A percentile compares a stretch with the other conserved stretches of the same genome.
phyloP scores from a whole-genome alignment of 75 land plant genomes.

The Azolla pinnata region DNA sequence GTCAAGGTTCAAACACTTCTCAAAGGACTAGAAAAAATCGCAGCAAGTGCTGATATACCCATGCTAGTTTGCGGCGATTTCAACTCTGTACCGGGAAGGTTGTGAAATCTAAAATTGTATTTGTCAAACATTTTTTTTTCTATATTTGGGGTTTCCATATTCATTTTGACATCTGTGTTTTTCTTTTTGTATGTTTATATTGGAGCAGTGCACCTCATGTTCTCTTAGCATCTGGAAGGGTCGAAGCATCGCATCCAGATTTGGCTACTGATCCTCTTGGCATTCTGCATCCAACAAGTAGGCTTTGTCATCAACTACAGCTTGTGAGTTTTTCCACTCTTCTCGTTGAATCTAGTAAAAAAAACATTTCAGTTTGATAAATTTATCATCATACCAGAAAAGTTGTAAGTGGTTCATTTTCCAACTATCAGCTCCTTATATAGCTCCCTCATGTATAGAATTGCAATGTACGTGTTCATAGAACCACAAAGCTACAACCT shows the following conservation, averaged over 20 bases:
- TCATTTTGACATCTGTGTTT: not conserved
- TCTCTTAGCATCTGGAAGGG: constrained; percentile 82
- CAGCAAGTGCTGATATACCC: constrained; percentile 94
- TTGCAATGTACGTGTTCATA: too few relatives aligned
- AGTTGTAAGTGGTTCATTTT: not conserved
- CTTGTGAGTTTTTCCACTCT: constrained; percentile 50
- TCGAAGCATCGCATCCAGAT: constrained; percentile 73
- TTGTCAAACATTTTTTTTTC: not conserved
- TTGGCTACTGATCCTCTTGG: constrained; percentile 74
- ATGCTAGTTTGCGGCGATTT: constrained; percentile 99
- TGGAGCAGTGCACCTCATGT: constrained; percentile 80
- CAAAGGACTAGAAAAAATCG: constrained; percentile 93
- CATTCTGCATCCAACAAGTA: constrained; percentile 69
- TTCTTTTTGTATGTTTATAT: not conserved
- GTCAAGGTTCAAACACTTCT: constrained; percentile 84
- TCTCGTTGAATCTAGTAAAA: too few relatives aligned
- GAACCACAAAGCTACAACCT: too few relatives aligned
- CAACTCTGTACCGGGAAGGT: constrained; percentile 93
- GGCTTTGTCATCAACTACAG: constrained; percentile 67
- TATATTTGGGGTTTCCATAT: too few relatives aligned
- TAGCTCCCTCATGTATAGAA: too few relatives aligned
- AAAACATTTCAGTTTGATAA: too few relatives aligned
- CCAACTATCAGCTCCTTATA: too few relatives aligned
- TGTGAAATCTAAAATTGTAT: constrained; percentile 15
- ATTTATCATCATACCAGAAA: too few relatives aligned